These are phyloP conservation scores for Oidium heveae DNA, from an alignment of 2,329 filamentous ascomycete genomes.

Conservation along the genomic window DNA sequence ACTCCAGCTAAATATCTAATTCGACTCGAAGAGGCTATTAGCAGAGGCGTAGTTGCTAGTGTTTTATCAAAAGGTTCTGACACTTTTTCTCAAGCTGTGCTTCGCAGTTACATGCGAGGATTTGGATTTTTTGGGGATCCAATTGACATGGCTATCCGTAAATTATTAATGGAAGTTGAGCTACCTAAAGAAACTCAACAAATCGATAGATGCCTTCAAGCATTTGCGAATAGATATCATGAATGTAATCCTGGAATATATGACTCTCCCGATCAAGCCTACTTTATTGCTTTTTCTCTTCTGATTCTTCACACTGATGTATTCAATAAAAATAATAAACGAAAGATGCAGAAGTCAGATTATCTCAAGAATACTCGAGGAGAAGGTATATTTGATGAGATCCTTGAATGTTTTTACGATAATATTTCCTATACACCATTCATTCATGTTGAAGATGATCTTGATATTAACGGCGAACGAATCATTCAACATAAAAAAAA, in stretches of 20 bases:
- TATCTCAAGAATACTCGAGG: slow-evolving; percentile 88
- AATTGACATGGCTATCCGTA: slow-evolving; percentile 92
- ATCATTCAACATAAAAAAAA: slow-evolving; percentile 45
- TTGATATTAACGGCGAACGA: slow-evolving; percentile 54
- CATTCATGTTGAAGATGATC: slow-evolving; percentile 85
- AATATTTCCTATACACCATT: slow-evolving; percentile 97
- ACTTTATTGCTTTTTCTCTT: slow-evolving; percentile 91
- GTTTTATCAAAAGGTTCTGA: slow-evolving; percentile 71
- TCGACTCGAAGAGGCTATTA: slow-evolving; percentile 56
- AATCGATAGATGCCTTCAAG: slow-evolving; percentile 80
- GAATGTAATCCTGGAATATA: slow-evolving; percentile 97
- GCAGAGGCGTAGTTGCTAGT: slow-evolving; percentile 60
- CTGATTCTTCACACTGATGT: slow-evolving; percentile 92
- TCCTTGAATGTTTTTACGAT: slow-evolving; percentile 90
- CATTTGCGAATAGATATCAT: slow-evolving; percentile 88
- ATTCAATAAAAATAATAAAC: slow-evolving; percentile 99
- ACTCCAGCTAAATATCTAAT: slow-evolving; percentile 74
- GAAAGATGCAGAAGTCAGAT: slow-evolving; percentile 92
- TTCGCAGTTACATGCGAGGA: slow-evolving; percentile 84
- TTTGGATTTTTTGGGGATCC: slow-evolving; percentile 93
- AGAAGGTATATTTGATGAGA: slow-evolving; percentile 80
- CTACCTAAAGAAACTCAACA: slow-evolving; percentile 94
- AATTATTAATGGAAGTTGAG: slow-evolving; percentile 88
- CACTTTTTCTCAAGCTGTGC: slow-evolving; percentile 53
- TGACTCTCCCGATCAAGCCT: slow-evolving; percentile 74